A percentile compares a stretch with the other conserved stretches of the same genome.
Conservation (phyloP, 257 asterid genomes). For the Jaltomata sinuosa region DNA sequence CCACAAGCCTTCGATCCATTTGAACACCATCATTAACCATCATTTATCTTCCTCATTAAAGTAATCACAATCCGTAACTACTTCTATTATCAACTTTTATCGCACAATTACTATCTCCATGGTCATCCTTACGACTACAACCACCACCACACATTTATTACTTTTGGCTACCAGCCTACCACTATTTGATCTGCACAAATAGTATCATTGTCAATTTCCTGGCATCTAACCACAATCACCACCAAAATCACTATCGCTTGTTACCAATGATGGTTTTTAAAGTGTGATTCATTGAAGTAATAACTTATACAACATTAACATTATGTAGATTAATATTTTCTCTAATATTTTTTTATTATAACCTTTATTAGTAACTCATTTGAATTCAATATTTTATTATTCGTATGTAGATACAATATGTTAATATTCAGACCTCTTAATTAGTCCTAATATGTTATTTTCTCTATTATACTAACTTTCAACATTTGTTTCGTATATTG, state of each 20-base stretch:
- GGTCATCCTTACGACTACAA: too few relatives aligned
- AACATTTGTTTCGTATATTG: background rate
- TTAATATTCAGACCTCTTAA: background rate
- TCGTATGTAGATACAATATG: background rate
- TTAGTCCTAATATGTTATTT: too few relatives aligned
- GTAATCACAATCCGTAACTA: too few relatives aligned
- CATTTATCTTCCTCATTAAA: too few relatives aligned
- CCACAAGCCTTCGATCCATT: too few relatives aligned
- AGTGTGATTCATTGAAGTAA: background rate
- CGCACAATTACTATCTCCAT: too few relatives aligned
- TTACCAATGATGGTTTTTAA: background rate
- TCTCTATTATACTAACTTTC: background rate
- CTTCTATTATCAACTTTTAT: too few relatives aligned
- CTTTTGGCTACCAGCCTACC: background rate
- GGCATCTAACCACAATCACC: background rate
- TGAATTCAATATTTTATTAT: background rate
- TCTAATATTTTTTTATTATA: background rate
- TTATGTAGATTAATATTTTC: background rate
- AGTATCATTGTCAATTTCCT: background rate
- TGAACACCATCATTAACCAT: too few relatives aligned
- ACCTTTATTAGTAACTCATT: background rate
- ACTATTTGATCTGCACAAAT: background rate
- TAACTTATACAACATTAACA: background rate
- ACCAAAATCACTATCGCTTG: background rate
- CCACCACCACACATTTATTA: too few relatives aligned